These are phyloP conservation scores for Stagonosporopsis vannaccii DNA, from an alignment of 2,329 filamentous ascomycete genomes.

Conservation along the genomic window DNA sequence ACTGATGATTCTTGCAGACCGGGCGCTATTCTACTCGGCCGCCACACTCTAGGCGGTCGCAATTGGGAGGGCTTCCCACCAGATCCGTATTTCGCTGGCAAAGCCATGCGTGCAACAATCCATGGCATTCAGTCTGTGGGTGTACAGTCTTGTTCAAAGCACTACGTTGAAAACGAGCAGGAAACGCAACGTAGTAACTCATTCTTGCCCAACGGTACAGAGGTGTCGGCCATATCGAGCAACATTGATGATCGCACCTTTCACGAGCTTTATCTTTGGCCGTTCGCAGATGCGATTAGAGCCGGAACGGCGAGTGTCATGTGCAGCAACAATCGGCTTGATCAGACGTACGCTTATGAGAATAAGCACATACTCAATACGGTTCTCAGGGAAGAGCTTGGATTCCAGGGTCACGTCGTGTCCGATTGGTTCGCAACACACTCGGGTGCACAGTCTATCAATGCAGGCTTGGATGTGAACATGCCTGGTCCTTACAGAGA, in stretches of 20 bases:
- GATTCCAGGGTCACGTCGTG: slow-evolving; percentile 57
- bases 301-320: background rate
- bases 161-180: slow-evolving; percentile 71
- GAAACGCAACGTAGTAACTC: slow-evolving; percentile 58
- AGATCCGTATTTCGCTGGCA: slow-evolving; percentile 58
- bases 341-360: background rate
- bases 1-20: slow-evolving; percentile 55
- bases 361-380: slow-evolving; percentile 40
- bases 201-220: slow-evolving; percentile 59
- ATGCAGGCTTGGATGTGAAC: background rate
- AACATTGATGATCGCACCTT: background rate
- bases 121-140: slow-evolving; percentile 55
- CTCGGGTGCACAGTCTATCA: background rate
- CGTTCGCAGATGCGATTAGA: background rate
- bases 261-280: background rate
- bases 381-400: slow-evolving; percentile 60
- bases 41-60: slow-evolving; percentile 51
- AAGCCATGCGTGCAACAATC: slow-evolving; percentile 53
- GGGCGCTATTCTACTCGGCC: slow-evolving; percentile 52
- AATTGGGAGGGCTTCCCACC: slow-evolving; percentile 59
- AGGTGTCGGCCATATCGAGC: slow-evolving; percentile 55
- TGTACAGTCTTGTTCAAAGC: slow-evolving; percentile 55
- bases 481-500: background rate
- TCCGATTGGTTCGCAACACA: slow-evolving; percentile 48
- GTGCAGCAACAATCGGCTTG: background rate